These are phyloP conservation scores for Phytopythium aichiense DNA, from an alignment of 352 stramenopile genomes.

Conservation along the genomic window DNA sequence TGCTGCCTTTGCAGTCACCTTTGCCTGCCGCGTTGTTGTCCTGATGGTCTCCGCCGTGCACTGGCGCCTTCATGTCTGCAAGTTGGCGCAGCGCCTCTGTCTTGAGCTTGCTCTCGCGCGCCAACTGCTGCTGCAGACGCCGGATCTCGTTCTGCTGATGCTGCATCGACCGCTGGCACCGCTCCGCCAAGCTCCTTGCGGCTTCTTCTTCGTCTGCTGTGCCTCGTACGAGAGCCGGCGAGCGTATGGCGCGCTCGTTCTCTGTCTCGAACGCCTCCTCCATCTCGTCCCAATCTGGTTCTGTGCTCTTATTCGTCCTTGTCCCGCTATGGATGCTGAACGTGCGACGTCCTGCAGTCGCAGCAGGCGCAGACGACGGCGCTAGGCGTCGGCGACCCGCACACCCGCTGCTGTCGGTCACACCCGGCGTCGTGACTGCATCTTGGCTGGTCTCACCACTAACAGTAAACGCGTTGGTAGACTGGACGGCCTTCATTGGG, in stretches of 20 bases:
- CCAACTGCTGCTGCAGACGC: constrained; percentile 56
- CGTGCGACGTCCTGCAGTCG: neutral
- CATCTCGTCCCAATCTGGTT: constrained; percentile 25
- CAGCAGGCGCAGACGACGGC: neutral
- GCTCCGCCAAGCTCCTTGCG: constrained; percentile 11
- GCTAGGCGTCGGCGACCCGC: neutral
- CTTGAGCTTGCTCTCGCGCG: constrained; percentile 45
- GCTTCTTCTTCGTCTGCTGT: constrained; percentile 7
- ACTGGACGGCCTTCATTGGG: neutral
- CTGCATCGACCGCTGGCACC: constrained; percentile 34
- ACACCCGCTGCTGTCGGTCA: neutral
- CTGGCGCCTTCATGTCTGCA: neutral
- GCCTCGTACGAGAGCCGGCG: constrained; percentile 2
- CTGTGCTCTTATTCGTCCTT: too few species aligned
- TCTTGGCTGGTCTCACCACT: neutral
- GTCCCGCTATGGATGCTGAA: neutral
- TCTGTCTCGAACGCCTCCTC: constrained; percentile 33
- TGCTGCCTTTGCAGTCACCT: neutral
- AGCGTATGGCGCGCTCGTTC: constrained; percentile 23
- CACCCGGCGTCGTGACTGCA: neutral
- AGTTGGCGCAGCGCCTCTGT: constrained; percentile 3
- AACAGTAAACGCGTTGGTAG: neutral
- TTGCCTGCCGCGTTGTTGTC: neutral
- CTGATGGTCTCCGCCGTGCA: neutral
- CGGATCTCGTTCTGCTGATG: constrained; percentile 72